Conservation (phyloP, 2,329 filamentous ascomycete genomes). For the Aaosphaeria pasadenensis region DNA sequence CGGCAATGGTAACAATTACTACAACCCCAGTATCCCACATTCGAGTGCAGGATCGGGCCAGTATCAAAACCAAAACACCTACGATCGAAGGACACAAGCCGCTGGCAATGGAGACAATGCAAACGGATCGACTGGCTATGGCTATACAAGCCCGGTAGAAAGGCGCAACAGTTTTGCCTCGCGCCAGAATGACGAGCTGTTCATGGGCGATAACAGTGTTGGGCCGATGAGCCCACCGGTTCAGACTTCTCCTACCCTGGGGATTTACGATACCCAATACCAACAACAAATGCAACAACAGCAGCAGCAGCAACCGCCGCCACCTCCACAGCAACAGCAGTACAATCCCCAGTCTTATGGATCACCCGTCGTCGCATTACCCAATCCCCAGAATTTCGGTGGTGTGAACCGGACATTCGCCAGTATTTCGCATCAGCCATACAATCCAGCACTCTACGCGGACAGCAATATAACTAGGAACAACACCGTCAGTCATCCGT, state of each 20-base stretch:
- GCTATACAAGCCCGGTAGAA: constrained; percentile 34
- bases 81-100: constrained; percentile 60
- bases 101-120: constrained; percentile 75
- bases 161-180: constrained; percentile 32
- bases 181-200: constrained; percentile 59
- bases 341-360: constrained; percentile 65
- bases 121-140: constrained; percentile 44
- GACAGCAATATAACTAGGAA: constrained; percentile 27
- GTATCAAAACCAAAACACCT: constrained; percentile 34
- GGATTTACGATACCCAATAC: constrained; percentile 33
- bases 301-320: constrained; percentile 42
- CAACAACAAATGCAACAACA: constrained; percentile 32
- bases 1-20: constrained; percentile 54
- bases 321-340: constrained; percentile 31
- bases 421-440: constrained; percentile 35
- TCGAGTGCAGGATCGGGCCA: constrained; percentile 34
- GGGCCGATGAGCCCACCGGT: constrained; percentile 21
- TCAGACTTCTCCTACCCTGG: constrained; percentile 24
- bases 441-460: constrained; percentile 46
- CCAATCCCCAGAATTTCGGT: constrained; percentile 65
- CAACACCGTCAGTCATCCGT: constrained; percentile 32
- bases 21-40: constrained; percentile 41
- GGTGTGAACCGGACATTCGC: constrained; percentile 36
- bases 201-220: constrained; percentile 47
- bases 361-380: constrained; percentile 34